phyloP scores from a whole-genome alignment of 768 basidiomycete genomes.

The Tylopilus sp. region DNA sequence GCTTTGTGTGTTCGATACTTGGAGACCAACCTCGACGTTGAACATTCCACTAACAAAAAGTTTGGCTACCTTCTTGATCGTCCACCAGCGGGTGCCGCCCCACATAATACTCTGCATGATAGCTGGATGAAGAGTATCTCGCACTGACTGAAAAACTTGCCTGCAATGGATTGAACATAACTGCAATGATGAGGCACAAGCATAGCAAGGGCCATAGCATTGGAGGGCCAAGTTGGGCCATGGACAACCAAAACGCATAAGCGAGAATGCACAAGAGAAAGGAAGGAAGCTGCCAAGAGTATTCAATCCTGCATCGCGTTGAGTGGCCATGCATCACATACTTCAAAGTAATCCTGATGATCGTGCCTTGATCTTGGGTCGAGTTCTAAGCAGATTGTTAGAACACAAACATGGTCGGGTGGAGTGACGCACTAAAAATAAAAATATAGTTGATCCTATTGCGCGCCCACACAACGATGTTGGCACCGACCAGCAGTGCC shows the following conservation, averaged over 20 bases:
- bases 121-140: background rate
- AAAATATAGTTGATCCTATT: slow-evolving; percentile 91
- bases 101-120: slow-evolving; percentile 41
- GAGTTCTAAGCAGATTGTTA: slow-evolving; percentile 47
- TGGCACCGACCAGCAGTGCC: slow-evolving; percentile 74
- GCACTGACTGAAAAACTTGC: slow-evolving; percentile 28
- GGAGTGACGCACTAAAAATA: slow-evolving; percentile 62
- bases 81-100: slow-evolving; percentile 63
- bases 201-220: slow-evolving; percentile 80
- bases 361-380: slow-evolving; percentile 71
- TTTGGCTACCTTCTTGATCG: slow-evolving; percentile 58
- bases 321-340: slow-evolving; percentile 26
- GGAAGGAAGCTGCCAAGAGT: slow-evolving; percentile 62
- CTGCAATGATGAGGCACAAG: slow-evolving; percentile 56
- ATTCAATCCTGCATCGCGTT: slow-evolving; percentile 1
- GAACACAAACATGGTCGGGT: background rate
- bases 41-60: slow-evolving; percentile 67
- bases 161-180: slow-evolving; percentile 77
- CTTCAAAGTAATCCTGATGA: slow-evolving; percentile 72
- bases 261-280: slow-evolving; percentile 70
- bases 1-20: background rate
- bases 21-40: slow-evolving; percentile 62
- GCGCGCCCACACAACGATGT: slow-evolving; percentile 72
- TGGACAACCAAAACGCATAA: slow-evolving; percentile 84
- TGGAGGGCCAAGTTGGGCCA: slow-evolving; percentile 64